phyloP scores from a whole-genome alignment of 2,329 filamentous ascomycete species.

The Penicillium rolfsii region DNA sequence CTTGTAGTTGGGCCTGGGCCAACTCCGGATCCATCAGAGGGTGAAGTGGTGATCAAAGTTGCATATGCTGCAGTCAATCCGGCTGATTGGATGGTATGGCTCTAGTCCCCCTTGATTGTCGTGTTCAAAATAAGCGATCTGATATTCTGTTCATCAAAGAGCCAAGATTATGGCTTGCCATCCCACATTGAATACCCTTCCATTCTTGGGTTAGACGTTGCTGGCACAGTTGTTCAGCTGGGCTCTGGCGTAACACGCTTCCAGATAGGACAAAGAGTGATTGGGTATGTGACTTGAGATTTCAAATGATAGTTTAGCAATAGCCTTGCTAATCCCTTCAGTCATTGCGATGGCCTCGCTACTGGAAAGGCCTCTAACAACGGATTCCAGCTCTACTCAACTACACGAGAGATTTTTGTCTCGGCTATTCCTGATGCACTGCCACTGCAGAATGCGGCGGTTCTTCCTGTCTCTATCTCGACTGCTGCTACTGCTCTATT shows the following conservation, averaged over 20 bases:
- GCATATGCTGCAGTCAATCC: conserved; percentile 23
- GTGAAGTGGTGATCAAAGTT: conserved; percentile 26
- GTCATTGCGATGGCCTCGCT: conserved; percentile 22
- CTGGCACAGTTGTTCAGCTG: conserved; percentile 52
- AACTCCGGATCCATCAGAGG: conserved; percentile 14
- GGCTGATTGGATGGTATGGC: conserved; percentile 19
- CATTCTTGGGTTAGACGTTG: conserved; percentile 50
- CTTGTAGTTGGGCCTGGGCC: conserved; percentile 18
- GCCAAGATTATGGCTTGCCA: background rate
- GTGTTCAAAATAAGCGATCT: background rate
- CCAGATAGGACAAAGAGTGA: conserved; percentile 34
- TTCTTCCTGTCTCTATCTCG: conserved; percentile 40
- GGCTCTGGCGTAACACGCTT: conserved; percentile 36
- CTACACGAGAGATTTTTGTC: conserved; percentile 28
- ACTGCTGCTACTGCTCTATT: conserved; percentile 42
- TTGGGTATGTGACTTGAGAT: conserved; percentile 22
- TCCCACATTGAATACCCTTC: conserved; percentile 14
- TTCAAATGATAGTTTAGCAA: background rate
- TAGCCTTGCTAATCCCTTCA: background rate
- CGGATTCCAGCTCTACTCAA: conserved; percentile 36
- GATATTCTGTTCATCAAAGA: background rate
- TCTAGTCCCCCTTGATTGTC: background rate
- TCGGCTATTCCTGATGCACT: conserved; percentile 38
- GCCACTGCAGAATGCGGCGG: conserved; percentile 39
- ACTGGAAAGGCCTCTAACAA: conserved; percentile 32